Conservation (phyloP, 2,329 filamentous ascomycete species). For the Stemphylium vesicarium region DNA sequence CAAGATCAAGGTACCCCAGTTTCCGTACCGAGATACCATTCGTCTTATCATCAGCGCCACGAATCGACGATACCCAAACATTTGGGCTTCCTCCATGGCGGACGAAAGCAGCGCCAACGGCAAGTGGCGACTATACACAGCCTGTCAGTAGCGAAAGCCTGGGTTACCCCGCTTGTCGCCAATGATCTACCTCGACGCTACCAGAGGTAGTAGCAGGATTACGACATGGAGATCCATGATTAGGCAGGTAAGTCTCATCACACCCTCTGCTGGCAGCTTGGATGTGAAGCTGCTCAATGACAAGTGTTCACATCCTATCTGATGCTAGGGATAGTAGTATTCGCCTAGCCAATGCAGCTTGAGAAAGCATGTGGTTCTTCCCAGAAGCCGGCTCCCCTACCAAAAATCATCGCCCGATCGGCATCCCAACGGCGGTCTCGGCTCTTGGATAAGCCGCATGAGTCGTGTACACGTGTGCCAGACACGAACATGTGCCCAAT, state of each 20-base stretch:
- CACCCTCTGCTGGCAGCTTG: neutral
- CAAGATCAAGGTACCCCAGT: conserved; percentile 2
- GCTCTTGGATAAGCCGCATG: conserved; percentile 2
- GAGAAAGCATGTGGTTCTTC: neutral
- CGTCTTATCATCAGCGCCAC: conserved; percentile 3
- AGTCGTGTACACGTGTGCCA: conserved; percentile 15
- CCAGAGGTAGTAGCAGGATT: neutral
- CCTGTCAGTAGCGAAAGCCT: conserved; percentile 4
- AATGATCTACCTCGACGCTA: neutral
- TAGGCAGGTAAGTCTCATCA: neutral
- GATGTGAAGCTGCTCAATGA: conserved; percentile 1
- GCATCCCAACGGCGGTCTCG: conserved; percentile 1
- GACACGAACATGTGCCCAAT: conserved; percentile 18
- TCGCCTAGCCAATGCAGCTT: neutral
- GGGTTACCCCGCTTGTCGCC: conserved; percentile 18
- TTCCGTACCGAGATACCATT: neutral
- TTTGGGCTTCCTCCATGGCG: conserved; percentile 4
- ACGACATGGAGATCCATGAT: neutral
- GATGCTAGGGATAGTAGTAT: neutral
- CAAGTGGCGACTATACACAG: conserved; percentile 8
- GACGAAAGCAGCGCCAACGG: conserved; percentile 3
- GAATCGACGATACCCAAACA: conserved; percentile 1
- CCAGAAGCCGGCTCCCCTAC: neutral
- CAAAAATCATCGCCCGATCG: neutral
- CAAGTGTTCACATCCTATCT: neutral